phyloP scores from a whole-genome alignment of 768 basidiomycete species.

The Strobilomyces confusus region DNA sequence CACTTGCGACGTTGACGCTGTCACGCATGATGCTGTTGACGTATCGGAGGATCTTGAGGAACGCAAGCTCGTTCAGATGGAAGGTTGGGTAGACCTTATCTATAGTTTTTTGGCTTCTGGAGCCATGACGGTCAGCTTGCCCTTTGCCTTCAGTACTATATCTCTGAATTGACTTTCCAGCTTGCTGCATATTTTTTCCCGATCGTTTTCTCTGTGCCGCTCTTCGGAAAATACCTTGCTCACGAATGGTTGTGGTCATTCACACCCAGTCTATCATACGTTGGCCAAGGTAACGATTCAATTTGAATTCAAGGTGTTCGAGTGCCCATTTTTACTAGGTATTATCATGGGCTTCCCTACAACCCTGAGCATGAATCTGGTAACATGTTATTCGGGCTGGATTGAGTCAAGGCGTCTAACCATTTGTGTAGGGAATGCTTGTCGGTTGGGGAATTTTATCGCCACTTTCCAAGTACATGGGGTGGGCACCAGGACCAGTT shows the following conservation, averaged over 20 bases:
- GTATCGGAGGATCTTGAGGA: conserved; percentile 30
- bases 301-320: not conserved
- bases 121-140: conserved; percentile 60
- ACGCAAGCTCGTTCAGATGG: conserved; percentile 50
- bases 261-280: conserved; percentile 86
- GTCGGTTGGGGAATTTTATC: conserved; percentile 94
- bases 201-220: conserved; percentile 77
- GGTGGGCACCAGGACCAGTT: conserved; percentile 94
- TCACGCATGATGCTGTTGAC: conserved; percentile 24
- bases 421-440: conserved; percentile 74
- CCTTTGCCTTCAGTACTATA: not conserved
- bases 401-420: conserved; percentile 2
- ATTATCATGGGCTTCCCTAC: conserved; percentile 99
- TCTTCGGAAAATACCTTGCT: conserved; percentile 82
- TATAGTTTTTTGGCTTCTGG: conserved; percentile 80
- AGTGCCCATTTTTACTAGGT: conserved; percentile 39
- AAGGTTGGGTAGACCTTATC: conserved; percentile 74
- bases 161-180: conserved; percentile 36
- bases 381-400: conserved; percentile 31
- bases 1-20: conserved; percentile 2
- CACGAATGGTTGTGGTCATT: conserved; percentile 91
- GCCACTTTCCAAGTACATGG: conserved; percentile 72
- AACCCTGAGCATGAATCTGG: conserved; percentile 88
- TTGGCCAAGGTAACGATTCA: conserved; percentile 69
- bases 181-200: conserved; percentile 88